Evolutionary conservation across 169 alveolate genomes (phyloP), one percentile per base, ranked within the genome.

Genomic region (Gregarina niphandrodes): DNA sequence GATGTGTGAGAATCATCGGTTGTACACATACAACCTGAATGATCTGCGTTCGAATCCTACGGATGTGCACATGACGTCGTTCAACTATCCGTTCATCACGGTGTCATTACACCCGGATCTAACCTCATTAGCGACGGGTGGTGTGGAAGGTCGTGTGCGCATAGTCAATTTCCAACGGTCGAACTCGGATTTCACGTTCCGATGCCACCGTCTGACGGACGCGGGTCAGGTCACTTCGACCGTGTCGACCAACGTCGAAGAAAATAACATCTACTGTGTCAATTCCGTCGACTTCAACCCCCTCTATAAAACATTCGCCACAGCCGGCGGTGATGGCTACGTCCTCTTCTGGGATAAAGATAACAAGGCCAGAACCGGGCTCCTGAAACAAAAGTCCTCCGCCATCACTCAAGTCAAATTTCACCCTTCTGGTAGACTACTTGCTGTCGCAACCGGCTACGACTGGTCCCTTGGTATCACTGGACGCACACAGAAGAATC

Each of bases 241-340:
- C 4, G 30, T 4, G n/a, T 11, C 6, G 3, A 3, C n/a, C 29
- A 6, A 6, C 6, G n/a, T 4, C 29, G 6, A 22, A 3, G 29
- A 22, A 6, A 22, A 6, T 6, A 15, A 29, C 4, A 29, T 29
- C 57, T 70, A 60, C 47, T 35, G 75, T 11, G 65, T 71, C 11
- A 64, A 65, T 39, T 61, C 56, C 31, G 59, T 67, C 38, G 63
- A 69, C 13, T 71, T 71, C 40, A 67, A 71, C 34, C 54, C 41
- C 9, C 53, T 50, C 24, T 59, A 45, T 38, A 62, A 66, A 15
- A 66, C 82, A 13, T 65, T 71, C 49, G 64, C 64, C 11, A 71
- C 82, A n/a, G 62, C 50, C 26, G 82, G 77, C 20, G 55, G 67
- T 37, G 82, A 71, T 50, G 82, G 82, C 12, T 37, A 51, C 18